Evolutionary conservation across 139 green algal species (phyloP).

Genomic region (Coccomyxa sp.): DNA sequence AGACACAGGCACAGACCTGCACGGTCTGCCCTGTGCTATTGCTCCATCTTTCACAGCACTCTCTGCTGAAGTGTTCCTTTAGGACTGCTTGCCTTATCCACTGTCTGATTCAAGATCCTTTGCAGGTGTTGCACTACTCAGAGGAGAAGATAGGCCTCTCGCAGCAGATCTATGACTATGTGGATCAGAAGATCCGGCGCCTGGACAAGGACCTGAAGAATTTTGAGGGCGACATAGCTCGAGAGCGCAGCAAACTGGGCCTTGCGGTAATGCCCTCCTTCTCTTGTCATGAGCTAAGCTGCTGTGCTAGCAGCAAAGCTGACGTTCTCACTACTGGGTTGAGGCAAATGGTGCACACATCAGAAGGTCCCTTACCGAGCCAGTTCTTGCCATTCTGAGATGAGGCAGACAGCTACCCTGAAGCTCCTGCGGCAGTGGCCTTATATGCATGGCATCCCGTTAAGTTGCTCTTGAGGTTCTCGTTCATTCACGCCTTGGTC

Average conservation of each 20-base stretch:
- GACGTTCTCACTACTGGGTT: too few relatives aligned
- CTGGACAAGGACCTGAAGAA: constrained; percentile 61
- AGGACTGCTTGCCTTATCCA: background rate
- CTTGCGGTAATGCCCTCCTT: too few relatives aligned
- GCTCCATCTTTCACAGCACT: background rate
- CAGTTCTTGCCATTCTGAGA: too few relatives aligned
- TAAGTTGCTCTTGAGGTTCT: too few relatives aligned
- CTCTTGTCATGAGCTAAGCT: too few relatives aligned
- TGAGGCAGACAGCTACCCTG: too few relatives aligned
- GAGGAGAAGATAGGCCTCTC: constrained; percentile 35
- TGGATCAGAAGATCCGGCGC: constrained; percentile 73
- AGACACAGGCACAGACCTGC: background rate
- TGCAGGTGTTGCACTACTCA: background rate
- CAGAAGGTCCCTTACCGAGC: too few relatives aligned
- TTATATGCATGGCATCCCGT: too few relatives aligned
- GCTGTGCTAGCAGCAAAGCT: too few relatives aligned
- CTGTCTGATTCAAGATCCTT: background rate
- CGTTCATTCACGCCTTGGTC: too few relatives aligned
- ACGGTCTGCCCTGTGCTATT: background rate
- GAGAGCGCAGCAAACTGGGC: constrained; percentile 47
- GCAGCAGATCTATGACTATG: constrained; percentile 76
- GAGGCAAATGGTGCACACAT: too few relatives aligned
- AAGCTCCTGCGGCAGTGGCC: too few relatives aligned
- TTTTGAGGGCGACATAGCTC: constrained; percentile 60
- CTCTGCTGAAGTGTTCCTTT: background rate